phyloP scores from a whole-genome alignment of 805 yeast species.

The Ogataea parapolymorpha region DNA sequence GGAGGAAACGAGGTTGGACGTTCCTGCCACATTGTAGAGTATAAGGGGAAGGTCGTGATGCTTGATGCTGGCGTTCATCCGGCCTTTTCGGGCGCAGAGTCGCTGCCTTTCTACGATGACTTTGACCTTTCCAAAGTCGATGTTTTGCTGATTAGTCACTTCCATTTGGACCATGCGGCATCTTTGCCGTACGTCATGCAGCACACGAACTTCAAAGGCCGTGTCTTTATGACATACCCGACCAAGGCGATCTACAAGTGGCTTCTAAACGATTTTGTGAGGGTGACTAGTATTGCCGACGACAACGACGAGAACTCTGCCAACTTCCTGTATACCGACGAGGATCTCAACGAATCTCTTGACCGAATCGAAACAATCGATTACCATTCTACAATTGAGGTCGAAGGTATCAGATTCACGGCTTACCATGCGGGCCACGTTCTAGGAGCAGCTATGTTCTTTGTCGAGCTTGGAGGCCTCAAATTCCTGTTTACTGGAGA shows the following conservation, averaged over 20 bases:
- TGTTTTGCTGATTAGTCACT: slow-evolving; percentile 83
- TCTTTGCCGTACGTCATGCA: slow-evolving; percentile 97
- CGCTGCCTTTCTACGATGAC: slow-evolving; percentile 94
- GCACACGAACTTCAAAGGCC: slow-evolving; percentile 88
- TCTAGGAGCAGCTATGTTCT: slow-evolving; percentile 96
- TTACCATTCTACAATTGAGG: slow-evolving; percentile 91
- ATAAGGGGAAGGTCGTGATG: slow-evolving; percentile 94
- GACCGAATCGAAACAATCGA: slow-evolving; percentile 92
- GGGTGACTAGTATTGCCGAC: slow-evolving; percentile 67
- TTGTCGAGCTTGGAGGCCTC: slow-evolving; percentile 90
- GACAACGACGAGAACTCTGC: slow-evolving; percentile 43
- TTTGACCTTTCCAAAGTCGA: slow-evolving; percentile 88
- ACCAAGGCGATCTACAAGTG: slow-evolving; percentile 97
- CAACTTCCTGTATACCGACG: slow-evolving; percentile 71
- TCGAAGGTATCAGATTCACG: slow-evolving; percentile 91
- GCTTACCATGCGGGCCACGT: slow-evolving; percentile 99
- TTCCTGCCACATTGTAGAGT: slow-evolving; percentile 88
- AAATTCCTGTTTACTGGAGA: slow-evolving; percentile 93
- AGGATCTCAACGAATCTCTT: slow-evolving; percentile 81
- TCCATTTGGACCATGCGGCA: slow-evolving; percentile 98
- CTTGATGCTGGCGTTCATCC: slow-evolving; percentile 98
- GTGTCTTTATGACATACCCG: slow-evolving; percentile 99
- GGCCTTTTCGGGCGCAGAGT: slow-evolving; percentile 82
- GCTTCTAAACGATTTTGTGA: slow-evolving; percentile 90
- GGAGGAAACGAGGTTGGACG: slow-evolving; percentile 99